Percentiles rank a stretch among this genome's conserved stretches.
phyloP scores from a whole-genome alignment of 1,139 yeast genomes.

The Arxiozyma telluris region DNA sequence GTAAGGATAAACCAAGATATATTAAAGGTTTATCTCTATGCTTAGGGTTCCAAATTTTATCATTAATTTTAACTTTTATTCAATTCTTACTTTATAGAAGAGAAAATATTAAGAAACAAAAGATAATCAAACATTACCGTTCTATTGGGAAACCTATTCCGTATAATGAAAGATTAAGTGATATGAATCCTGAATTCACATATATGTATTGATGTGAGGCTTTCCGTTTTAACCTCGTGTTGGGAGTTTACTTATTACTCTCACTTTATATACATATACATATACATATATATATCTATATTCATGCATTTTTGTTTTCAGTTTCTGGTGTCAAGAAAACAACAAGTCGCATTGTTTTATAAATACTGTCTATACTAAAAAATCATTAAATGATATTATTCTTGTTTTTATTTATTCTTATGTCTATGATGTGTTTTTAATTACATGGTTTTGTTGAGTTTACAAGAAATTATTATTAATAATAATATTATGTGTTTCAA shows the following conservation, averaged over 20 bases:
- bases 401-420: no score
- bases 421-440: background rate
- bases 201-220: conserved; percentile 33
- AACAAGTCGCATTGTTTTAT: background rate
- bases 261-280: no score
- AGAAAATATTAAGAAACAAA: conserved; percentile 38
- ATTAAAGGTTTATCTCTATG: conserved; percentile 39
- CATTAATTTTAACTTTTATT: conserved; percentile 38
- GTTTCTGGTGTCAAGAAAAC: background rate
- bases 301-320: background rate
- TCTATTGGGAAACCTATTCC: conserved; percentile 38
- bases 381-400: background rate
- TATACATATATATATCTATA: no score
- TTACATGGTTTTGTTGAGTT: background rate
- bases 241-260: background rate
- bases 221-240: background rate
- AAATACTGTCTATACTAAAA: no score
- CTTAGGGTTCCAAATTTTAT: conserved; percentile 43
- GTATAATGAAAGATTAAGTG: conserved; percentile 47
- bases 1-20: conserved; percentile 30
- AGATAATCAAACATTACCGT: conserved; percentile 23
- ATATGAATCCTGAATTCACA: conserved; percentile 52
- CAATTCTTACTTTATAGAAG: conserved; percentile 38
- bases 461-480: no score
- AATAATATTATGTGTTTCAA: no score